Conservation (phyloP, 2,329 filamentous ascomycete species). For the Beauveria asiatica region DNA sequence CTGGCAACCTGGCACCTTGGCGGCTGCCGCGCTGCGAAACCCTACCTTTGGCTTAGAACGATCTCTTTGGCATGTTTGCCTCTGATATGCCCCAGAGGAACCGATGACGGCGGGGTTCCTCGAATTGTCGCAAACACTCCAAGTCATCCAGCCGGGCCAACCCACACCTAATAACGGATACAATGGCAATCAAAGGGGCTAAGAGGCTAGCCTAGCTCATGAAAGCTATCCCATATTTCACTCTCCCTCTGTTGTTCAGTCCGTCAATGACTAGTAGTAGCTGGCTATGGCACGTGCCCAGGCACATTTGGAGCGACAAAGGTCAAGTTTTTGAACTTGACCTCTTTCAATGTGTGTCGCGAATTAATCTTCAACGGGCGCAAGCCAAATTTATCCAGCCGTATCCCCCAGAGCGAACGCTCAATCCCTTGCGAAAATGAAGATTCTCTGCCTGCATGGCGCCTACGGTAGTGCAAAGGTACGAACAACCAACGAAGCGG, state of each 20-base stretch:
- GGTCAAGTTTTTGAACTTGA: not conserved
- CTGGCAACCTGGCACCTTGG: not conserved
- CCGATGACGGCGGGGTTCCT: not conserved
- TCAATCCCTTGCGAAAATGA: conserved; percentile 32
- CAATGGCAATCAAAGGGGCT: not conserved
- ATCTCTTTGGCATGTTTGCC: not conserved
- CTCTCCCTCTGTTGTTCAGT: not conserved
- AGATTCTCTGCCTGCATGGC: conserved; percentile 48
- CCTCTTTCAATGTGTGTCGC: not conserved
- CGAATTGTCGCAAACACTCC: not conserved
- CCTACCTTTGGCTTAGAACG: not conserved
- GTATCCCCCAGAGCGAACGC: not conserved
- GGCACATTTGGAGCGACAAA: not conserved
- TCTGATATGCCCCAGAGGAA: not conserved
- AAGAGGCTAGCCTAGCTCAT: too few relatives aligned
- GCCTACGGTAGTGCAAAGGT: conserved; percentile 49
- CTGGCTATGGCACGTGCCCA: not conserved
- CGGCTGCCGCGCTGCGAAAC: not conserved
- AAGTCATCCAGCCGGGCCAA: too few relatives aligned
- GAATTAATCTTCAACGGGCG: not conserved
- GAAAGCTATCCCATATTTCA: not conserved
- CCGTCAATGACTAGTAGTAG: not conserved
- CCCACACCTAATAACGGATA: not conserved
- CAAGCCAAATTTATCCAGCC: too few relatives aligned
- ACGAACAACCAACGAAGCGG: conserved; percentile 17